Evolutionary conservation across 495 filamentous ascomycete genomes (phyloP).

Genomic region (Daldinia caldariorum): DNA sequence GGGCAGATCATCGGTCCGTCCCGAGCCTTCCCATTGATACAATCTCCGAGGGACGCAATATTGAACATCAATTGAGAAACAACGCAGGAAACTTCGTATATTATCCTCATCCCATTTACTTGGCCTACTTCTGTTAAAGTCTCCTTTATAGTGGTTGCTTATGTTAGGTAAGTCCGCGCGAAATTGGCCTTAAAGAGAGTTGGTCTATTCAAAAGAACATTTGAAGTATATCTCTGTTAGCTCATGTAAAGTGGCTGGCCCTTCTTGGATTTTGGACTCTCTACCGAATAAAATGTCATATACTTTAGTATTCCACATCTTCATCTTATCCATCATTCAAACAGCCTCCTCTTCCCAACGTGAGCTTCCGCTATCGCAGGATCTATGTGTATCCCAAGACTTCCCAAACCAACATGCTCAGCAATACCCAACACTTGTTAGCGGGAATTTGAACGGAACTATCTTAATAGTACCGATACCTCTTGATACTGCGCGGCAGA

Average conservation of each 20-base stretch:
- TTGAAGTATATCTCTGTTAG: background rate
- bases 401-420: conserved; percentile 50
- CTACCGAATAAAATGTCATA: background rate
- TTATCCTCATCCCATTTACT: background rate
- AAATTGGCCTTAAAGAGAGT: background rate
- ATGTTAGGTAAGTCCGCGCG: background rate
- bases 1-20: background rate
- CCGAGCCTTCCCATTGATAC: background rate
- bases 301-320: background rate
- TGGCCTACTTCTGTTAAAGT: background rate
- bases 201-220: background rate
- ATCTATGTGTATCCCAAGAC: conserved; percentile 51
- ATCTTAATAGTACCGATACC: conserved; percentile 54
- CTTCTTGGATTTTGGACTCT: background rate
- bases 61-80: background rate
- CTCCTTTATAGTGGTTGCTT: background rate
- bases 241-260: too few relatives aligned
- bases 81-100: background rate
- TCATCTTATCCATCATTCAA: background rate
- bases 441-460: conserved; percentile 55
- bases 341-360: conserved; percentile 17
- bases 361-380: conserved; percentile 21
- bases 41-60: background rate
- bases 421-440: conserved; percentile 51
- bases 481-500: conserved; percentile 45